phyloP scores from a whole-genome alignment of 2,329 filamentous ascomycete genomes.

The Pyricularia grisea region DNA sequence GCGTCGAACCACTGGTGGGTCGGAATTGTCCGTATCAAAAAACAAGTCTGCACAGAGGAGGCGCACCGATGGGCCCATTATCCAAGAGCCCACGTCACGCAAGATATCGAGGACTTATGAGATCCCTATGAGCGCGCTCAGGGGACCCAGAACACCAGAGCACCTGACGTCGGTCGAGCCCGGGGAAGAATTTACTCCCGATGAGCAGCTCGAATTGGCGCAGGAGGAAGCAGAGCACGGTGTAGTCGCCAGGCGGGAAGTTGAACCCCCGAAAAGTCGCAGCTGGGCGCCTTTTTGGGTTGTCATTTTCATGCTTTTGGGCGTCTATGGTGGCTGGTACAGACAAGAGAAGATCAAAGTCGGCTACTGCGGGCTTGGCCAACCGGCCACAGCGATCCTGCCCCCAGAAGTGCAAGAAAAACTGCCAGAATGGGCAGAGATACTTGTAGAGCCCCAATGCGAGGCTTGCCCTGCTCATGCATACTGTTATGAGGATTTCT shows the following conservation, averaged over 20 bases:
- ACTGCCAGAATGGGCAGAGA: constrained; percentile 64
- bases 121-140: constrained; percentile 35
- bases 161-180: constrained; percentile 40
- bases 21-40: constrained; percentile 9
- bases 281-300: constrained; percentile 57
- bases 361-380: constrained; percentile 84
- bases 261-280: constrained; percentile 31
- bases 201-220: constrained; percentile 76
- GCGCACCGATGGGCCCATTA: constrained; percentile 31
- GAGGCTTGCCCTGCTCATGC: constrained; percentile 87
- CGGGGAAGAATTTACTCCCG: constrained; percentile 89
- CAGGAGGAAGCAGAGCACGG: constrained; percentile 49
- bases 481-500: constrained; percentile 71
- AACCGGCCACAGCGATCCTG: constrained; percentile 42
- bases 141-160: constrained; percentile 22
- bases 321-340: constrained; percentile 73
- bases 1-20: constrained; percentile 33
- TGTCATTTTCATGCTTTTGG: constrained; percentile 59
- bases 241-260: constrained; percentile 28
- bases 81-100: constrained; percentile 41
- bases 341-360: constrained; percentile 93
- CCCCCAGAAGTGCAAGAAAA: constrained; percentile 23
- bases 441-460: constrained; percentile 68
- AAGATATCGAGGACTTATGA: constrained; percentile 51
- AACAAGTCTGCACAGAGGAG: constrained; percentile 3